Percentiles rank a stretch among this genome's conserved stretches.
Conservation (phyloP, 306 rosid genomes). For the Ceratonia siliqua region DNA sequence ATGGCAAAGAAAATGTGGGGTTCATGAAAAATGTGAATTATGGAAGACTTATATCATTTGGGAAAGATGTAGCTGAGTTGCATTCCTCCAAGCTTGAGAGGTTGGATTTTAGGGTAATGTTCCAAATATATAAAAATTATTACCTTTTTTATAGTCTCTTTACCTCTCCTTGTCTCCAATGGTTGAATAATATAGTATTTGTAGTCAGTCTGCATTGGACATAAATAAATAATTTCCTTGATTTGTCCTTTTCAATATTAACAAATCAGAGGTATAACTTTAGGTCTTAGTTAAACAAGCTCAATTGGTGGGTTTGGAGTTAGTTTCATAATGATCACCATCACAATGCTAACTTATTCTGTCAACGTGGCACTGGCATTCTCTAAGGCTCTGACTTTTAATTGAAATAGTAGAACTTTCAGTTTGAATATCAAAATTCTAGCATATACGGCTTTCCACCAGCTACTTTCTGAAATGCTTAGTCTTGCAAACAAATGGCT, state of each 20-base stretch:
- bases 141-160: slow-evolving; percentile 6
- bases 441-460: not conserved
- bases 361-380: not conserved
- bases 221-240: not conserved
- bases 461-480: not conserved
- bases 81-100: slow-evolving; percentile 69
- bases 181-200: slow-evolving; percentile 14
- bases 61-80: slow-evolving; percentile 57
- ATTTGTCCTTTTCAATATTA: slow-evolving; percentile 25
- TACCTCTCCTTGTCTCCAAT: not conserved
- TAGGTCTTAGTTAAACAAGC: not conserved
- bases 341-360: not conserved
- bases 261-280: slow-evolving; percentile 4
- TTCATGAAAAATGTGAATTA: slow-evolving; percentile 43
- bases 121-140: slow-evolving; percentile 24
- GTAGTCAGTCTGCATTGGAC: not conserved
- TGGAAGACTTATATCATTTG: slow-evolving; percentile 78
- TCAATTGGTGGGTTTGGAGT: not conserved
- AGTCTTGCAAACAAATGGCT: not conserved
- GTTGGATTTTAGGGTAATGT: slow-evolving; percentile 70
- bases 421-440: slow-evolving; percentile 14
- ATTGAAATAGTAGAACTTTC: not conserved
- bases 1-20: slow-evolving; percentile 22
- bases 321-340: not conserved
- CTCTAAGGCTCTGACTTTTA: not conserved